Conservation (phyloP, 768 basidiomycete species). For the Collybia sordida region DNA sequence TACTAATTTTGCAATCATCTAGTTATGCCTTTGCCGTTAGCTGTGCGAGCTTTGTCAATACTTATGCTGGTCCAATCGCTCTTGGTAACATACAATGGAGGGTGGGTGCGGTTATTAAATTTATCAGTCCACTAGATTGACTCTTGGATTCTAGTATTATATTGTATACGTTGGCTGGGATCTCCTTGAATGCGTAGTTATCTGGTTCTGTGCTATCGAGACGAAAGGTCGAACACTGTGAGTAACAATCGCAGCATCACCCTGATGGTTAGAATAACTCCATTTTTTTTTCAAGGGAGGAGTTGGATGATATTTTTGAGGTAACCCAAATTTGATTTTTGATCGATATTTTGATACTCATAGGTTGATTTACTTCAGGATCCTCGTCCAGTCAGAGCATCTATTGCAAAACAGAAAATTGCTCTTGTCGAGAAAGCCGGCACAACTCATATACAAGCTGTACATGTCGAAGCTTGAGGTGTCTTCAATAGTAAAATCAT, state of each 20-base stretch:
- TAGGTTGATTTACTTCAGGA: constrained; percentile 20
- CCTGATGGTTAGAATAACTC: not conserved
- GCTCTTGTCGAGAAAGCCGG: constrained; percentile 33
- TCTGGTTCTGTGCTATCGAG: constrained; percentile 40
- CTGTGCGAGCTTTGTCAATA: constrained; percentile 47
- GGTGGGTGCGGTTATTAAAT: constrained; percentile 16
- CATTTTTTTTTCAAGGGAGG: constrained; percentile 27
- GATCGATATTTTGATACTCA: not conserved
- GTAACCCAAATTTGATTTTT: constrained; percentile 13
- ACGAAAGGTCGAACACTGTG: constrained; percentile 42
- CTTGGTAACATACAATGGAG: constrained; percentile 33
- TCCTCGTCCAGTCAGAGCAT: constrained; percentile 39
- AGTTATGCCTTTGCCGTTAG: constrained; percentile 44
- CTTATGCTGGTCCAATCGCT: constrained; percentile 45
- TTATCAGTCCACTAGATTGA: not conserved
- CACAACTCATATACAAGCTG: too few relatives aligned
- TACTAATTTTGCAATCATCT: not conserved
- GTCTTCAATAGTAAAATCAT: not conserved
- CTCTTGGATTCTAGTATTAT: constrained; percentile 24
- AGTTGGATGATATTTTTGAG: constrained; percentile 41
- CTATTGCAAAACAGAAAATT: constrained; percentile 37
- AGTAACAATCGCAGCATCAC: constrained; percentile 11
- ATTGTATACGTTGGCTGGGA: constrained; percentile 41
- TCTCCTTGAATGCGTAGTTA: constrained; percentile 34
- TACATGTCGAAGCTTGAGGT: too few relatives aligned